phyloP scores from a whole-genome alignment of 768 basidiomycete species.

The Mrakia hoshinonis region DNA sequence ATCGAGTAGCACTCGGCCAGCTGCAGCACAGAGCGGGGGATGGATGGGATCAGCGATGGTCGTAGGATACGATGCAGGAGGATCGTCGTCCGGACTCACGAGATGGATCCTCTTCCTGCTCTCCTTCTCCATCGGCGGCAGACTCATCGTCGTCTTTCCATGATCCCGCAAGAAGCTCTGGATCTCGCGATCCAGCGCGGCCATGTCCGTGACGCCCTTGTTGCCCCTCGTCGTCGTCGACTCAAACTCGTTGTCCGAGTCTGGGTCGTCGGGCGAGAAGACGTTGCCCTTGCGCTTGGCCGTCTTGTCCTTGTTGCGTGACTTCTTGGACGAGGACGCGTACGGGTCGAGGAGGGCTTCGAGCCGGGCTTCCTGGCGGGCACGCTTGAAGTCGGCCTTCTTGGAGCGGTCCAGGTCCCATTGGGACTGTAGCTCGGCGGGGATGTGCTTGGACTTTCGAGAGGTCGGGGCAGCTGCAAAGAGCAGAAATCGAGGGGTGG shows the following conservation, averaged over 20 bases:
- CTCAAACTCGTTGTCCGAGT: slow-evolving; percentile 49
- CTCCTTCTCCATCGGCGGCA: slow-evolving; percentile 71
- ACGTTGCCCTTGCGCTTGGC: slow-evolving; percentile 40
- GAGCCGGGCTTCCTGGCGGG: slow-evolving; percentile 53
- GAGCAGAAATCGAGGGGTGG: slow-evolving; percentile 39
- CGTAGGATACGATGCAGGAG: background rate
- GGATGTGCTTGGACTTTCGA: slow-evolving; percentile 49
- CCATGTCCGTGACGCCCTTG: slow-evolving; percentile 27
- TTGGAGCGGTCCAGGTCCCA: slow-evolving; percentile 76
- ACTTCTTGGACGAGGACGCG: slow-evolving; percentile 53
- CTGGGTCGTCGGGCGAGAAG: slow-evolving; percentile 45
- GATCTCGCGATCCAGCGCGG: slow-evolving; percentile 47
- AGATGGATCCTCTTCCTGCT: slow-evolving; percentile 68
- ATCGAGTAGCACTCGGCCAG: slow-evolving; percentile 68
- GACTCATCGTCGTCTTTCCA: slow-evolving; percentile 50
- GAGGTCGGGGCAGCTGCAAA: slow-evolving; percentile 25
- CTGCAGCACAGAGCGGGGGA: background rate
- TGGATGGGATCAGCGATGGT: background rate
- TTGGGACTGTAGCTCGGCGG: slow-evolving; percentile 53
- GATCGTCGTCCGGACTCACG: slow-evolving; percentile 24
- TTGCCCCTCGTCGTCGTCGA: slow-evolving; percentile 28
- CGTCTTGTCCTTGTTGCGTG: slow-evolving; percentile 41
- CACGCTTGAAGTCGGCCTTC: slow-evolving; percentile 67
- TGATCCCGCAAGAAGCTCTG: slow-evolving; percentile 57
- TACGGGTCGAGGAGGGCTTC: slow-evolving; percentile 57